A percentile compares a stretch with the other conserved stretches of the same genome.
phyloP scores from a whole-genome alignment of 768 basidiomycete genomes.

The Grammothele lineata region DNA sequence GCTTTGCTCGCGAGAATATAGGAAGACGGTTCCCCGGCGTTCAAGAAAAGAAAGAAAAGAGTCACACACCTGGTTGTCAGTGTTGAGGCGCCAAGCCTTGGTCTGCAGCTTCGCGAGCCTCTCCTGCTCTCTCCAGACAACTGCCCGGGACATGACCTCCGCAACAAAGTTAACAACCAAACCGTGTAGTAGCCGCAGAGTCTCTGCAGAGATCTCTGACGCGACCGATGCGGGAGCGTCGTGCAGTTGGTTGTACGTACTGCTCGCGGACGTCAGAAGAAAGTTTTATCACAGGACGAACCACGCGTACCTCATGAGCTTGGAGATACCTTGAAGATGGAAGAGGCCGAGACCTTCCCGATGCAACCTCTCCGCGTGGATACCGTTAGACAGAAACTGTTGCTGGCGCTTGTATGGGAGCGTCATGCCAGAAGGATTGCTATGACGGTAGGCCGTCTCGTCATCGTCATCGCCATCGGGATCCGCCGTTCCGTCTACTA shows the following conservation, averaged over 20 bases:
- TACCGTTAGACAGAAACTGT: constrained; percentile 38
- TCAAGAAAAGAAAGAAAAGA: too few species aligned
- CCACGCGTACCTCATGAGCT: constrained; percentile 38
- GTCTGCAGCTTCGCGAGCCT: constrained; percentile 50
- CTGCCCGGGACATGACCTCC: constrained; percentile 44
- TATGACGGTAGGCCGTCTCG: constrained; percentile 10
- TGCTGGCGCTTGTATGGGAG: constrained; percentile 41
- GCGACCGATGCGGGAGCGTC: constrained; percentile 23
- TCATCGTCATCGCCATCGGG: too few species aligned
- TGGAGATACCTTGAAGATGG: constrained; percentile 35
- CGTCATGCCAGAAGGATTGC: constrained; percentile 34
- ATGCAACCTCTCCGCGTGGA: constrained; percentile 41
- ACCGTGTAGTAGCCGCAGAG: constrained; percentile 42
- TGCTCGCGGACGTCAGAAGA: constrained; percentile 1
- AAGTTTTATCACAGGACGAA: neutral
- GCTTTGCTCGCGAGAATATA: too few species aligned
- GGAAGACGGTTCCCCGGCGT: too few species aligned
- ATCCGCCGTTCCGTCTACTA: too few species aligned
- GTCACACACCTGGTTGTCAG: constrained; percentile 37
- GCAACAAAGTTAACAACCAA: constrained; percentile 49
- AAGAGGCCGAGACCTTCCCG: constrained; percentile 46
- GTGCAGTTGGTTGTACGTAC: constrained; percentile 29
- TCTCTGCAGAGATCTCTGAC: constrained; percentile 41
- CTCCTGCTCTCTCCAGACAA: constrained; percentile 58
- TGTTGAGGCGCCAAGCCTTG: constrained; percentile 53